phyloP scores from a whole-genome alignment of 2,329 filamentous ascomycete species.

The Botrytis galanthina region DNA sequence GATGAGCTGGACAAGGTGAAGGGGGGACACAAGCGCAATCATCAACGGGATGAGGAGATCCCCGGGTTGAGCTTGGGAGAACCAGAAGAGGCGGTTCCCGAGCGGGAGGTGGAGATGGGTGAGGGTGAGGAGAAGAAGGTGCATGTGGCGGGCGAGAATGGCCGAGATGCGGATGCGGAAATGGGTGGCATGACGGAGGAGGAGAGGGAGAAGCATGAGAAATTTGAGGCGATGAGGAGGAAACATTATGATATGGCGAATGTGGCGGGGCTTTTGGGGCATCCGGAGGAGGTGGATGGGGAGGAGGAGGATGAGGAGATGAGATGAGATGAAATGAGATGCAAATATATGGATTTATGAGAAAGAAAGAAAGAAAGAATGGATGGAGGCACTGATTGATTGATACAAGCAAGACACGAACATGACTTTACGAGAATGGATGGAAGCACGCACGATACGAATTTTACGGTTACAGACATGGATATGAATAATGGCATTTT shows the following conservation, averaged over 20 bases:
- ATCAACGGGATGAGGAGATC: slow-evolving; percentile 69
- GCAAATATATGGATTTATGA: neutral
- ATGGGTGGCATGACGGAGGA: slow-evolving; percentile 60
- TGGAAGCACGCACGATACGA: neutral
- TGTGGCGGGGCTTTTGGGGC: slow-evolving; percentile 81
- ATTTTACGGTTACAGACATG: neutral
- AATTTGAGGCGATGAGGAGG: slow-evolving; percentile 89
- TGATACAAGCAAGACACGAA: neutral
- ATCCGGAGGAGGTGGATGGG: slow-evolving; percentile 65
- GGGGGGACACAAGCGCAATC: neutral
- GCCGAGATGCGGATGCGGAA: slow-evolving; percentile 49
- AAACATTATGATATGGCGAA: slow-evolving; percentile 99
- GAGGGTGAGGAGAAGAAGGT: slow-evolving; percentile 68
- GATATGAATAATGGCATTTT: neutral
- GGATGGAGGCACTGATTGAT: too few relatives aligned
- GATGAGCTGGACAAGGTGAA: slow-evolving; percentile 58
- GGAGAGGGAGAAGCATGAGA: slow-evolving; percentile 84
- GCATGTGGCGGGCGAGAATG: slow-evolving; percentile 60
- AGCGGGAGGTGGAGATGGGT: slow-evolving; percentile 41
- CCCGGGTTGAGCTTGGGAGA: slow-evolving; percentile 90
- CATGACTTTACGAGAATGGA: neutral
- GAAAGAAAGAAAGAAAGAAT: too few relatives aligned
- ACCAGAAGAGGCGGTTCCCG: slow-evolving; percentile 71
- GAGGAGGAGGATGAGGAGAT: slow-evolving; percentile 50
- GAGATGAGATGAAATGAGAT: slow-evolving; percentile 26